A percentile compares a stretch with the other conserved stretches of the same genome.
These are phyloP conservation scores for Alternaria ethzedia DNA, from an alignment of 2,329 filamentous ascomycete genomes.

Conservation along the genomic window DNA sequence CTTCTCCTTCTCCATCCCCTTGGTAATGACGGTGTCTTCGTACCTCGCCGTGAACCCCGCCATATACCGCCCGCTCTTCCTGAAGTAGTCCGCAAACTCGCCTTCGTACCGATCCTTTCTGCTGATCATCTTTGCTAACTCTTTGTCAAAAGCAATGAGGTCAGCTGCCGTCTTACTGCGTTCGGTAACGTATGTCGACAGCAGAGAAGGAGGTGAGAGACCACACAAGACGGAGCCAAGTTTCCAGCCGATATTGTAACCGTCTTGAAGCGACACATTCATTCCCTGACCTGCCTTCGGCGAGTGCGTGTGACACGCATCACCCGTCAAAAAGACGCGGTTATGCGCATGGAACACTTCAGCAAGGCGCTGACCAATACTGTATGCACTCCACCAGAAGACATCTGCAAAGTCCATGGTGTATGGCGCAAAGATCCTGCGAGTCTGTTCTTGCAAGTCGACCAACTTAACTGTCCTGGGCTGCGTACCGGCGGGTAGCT, in stretches of 20 bases:
- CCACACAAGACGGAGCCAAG: slow-evolving; percentile 53
- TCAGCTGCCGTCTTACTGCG: slow-evolving; percentile 55
- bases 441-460: slow-evolving; percentile 61
- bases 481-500: slow-evolving; percentile 59
- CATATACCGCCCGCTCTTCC: slow-evolving; percentile 64
- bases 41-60: slow-evolving; percentile 66
- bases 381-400: slow-evolving; percentile 76
- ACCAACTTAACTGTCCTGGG: slow-evolving; percentile 60
- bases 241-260: slow-evolving; percentile 66
- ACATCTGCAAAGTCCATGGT: slow-evolving; percentile 61
- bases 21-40: slow-evolving; percentile 57
- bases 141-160: slow-evolving; percentile 66
- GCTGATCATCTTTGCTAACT: slow-evolving; percentile 60
- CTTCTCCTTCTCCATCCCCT: slow-evolving; percentile 34
- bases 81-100: slow-evolving; percentile 64
- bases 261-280: slow-evolving; percentile 67
- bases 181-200: slow-evolving; percentile 68
- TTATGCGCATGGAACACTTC: slow-evolving; percentile 70
- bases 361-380: slow-evolving; percentile 74
- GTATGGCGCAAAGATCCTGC: slow-evolving; percentile 62
- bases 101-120: slow-evolving; percentile 53
- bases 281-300: slow-evolving; percentile 74
- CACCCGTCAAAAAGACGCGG: slow-evolving; percentile 72
- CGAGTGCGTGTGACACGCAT: slow-evolving; percentile 72
- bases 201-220: slow-evolving; percentile 60